These are phyloP conservation scores for Verticillium isaacii DNA, from an alignment of 2,329 filamentous ascomycete species.

Conservation along the genomic window DNA sequence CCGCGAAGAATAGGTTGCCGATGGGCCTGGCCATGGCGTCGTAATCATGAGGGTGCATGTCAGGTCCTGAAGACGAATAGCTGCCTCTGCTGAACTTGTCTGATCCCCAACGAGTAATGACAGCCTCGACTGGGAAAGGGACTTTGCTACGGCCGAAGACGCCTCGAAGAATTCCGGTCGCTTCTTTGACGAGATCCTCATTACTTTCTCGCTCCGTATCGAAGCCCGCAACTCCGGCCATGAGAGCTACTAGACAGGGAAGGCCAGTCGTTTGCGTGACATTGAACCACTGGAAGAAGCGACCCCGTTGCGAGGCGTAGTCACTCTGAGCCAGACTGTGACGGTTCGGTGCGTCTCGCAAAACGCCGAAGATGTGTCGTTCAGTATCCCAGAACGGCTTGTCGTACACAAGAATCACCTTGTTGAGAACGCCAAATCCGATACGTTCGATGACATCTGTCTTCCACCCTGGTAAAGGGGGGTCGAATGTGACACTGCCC, in stretches of 20 bases:
- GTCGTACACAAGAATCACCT: slow-evolving; percentile 87
- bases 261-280: slow-evolving; percentile 84
- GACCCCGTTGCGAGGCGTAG: slow-evolving; percentile 74
- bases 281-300: slow-evolving; percentile 98
- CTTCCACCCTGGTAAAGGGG: slow-evolving; percentile 86
- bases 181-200: slow-evolving; percentile 72
- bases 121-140: slow-evolving; percentile 74
- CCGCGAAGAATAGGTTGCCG: slow-evolving; percentile 89
- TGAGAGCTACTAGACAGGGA: slow-evolving; percentile 82
- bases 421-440: slow-evolving; percentile 92
- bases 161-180: slow-evolving; percentile 69
- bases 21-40: slow-evolving; percentile 81
- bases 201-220: slow-evolving; percentile 77
- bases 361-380: slow-evolving; percentile 88
- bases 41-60: slow-evolving; percentile 82
- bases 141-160: slow-evolving; percentile 65
- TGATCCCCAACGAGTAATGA: slow-evolving; percentile 88
- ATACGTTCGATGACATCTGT: slow-evolving; percentile 72
- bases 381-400: slow-evolving; percentile 85
- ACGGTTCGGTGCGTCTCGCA: slow-evolving; percentile 66
- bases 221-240: slow-evolving; percentile 92
- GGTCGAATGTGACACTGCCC: slow-evolving; percentile 78
- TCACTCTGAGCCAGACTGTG: slow-evolving; percentile 74
- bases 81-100: slow-evolving; percentile 90
- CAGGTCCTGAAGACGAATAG: slow-evolving; percentile 88